phyloP scores from a whole-genome alignment of 441 rosid species.

The Viola pubescens region DNA sequence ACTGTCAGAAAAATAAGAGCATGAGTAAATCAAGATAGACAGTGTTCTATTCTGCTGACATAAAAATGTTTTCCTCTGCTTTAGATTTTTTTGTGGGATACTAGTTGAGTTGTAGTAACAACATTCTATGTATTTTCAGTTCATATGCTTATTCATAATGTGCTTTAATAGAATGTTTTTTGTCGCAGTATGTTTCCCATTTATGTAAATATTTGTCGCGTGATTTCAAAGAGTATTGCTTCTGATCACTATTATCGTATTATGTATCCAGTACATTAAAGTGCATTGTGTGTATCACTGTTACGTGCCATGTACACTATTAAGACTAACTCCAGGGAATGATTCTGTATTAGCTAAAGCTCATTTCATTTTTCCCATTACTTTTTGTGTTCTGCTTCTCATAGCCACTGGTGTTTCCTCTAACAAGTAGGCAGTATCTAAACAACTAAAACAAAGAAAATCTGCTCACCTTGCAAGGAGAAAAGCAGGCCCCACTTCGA shows the following conservation, averaged over 20 bases:
- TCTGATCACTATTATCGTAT: too few species aligned
- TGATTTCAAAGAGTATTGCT: too few species aligned
- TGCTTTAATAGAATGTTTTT: too few species aligned
- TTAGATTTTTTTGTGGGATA: neutral
- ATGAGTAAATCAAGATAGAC: conserved; percentile 18
- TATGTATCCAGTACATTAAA: neutral
- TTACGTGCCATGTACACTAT: neutral
- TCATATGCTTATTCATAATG: too few species aligned
- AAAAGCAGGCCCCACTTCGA: conserved; percentile 79
- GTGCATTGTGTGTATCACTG: conserved; percentile 6
- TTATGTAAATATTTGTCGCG: too few species aligned
- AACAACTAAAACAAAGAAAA: conserved; percentile 7
- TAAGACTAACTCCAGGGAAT: neutral
- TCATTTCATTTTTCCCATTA: neutral
- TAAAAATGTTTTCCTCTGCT: conserved; percentile 2
- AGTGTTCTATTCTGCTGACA: neutral
- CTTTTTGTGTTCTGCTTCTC: conserved; percentile 1
- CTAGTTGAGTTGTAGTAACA: neutral
- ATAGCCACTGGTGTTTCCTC: neutral
- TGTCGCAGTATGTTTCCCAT: too few species aligned
- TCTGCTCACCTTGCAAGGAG: conserved; percentile 67
- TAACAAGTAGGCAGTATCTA: conserved; percentile 5
- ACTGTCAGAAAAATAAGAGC: conserved; percentile 37
- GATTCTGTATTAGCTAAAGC: neutral
- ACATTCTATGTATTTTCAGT: too few species aligned